Base-by-base conservation (phyloP, 148 eudicot species). In the Mesembryanthemum crystallinum region DNA sequence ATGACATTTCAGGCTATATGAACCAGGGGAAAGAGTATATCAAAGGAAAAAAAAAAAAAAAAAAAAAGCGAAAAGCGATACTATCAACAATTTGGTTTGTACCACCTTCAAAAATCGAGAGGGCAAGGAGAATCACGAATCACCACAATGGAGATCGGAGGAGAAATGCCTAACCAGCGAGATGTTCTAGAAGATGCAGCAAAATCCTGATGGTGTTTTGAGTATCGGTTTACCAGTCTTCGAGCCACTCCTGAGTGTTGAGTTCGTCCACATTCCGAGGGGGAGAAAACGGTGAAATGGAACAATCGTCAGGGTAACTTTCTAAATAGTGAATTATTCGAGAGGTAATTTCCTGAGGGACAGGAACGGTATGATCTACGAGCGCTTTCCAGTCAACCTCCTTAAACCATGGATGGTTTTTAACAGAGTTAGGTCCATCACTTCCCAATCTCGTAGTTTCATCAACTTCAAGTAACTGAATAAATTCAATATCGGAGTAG, bases 381-480 rank as follows among this genome's bases (percentile, higher is more conserved):
- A 96, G 54, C 58, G 81, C 90, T 71, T 83, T 52, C 98, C 98
- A 96, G 79, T 92, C 86, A 32, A 92, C 63, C 51, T 78, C 87
- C 32, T 60, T 59, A 78, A 92, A 92, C 99, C 99, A 96, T 11
- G 86, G 86, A 77, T 96, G 99, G 75, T 74, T 71, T 85, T 87
- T 92, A 28, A 96, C 86, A 11, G 88, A 81, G 70, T 83, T 89
- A 6, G 84, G 81, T 54, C 97, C 94, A 54, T 86, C 79, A 73
- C 81, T 79, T 79, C 99, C 99, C 2, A 96, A 88, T 85, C 98
- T 85, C 55, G 74, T 81, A 37, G 78, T 86, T 81, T 96, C 98
- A 67, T 96, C 98, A 33, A 96, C 92, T 76, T 87, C 85, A 24
- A 96, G 94, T 58, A 96, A 81, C 99, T 95, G 86, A 68, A 83